Conservation (phyloP, 192 early-diverging fungal species). For the Anaeromyces robustus region DNA sequence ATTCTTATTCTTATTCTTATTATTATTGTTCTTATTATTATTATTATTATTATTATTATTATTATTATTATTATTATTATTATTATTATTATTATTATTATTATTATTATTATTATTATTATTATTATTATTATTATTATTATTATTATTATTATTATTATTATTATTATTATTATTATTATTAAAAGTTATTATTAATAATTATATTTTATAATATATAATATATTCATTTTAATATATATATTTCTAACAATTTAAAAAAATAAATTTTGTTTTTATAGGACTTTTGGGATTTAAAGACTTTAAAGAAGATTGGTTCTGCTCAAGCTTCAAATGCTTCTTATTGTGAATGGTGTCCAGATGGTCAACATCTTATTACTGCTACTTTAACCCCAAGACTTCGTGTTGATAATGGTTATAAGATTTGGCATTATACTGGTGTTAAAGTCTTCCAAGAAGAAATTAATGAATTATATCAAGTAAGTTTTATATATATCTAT, state of each 20-base stretch:
- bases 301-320: slow-evolving; percentile 63
- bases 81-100: neutral
- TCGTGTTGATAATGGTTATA: slow-evolving; percentile 94
- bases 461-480: slow-evolving; percentile 78
- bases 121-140: neutral
- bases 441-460: slow-evolving; percentile 57
- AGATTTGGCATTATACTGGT: slow-evolving; percentile 91
- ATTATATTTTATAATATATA: no score
- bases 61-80: neutral
- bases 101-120: neutral
- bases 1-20: neutral
- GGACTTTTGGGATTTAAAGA: slow-evolving; percentile 85
- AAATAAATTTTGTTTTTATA: no score
- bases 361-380: slow-evolving; percentile 84
- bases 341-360: slow-evolving; percentile 77
- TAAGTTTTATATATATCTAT: slow-evolving; percentile 10
- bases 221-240: no score
- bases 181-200: no score
- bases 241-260: no score
- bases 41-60: neutral
- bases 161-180: no score
- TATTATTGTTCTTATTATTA: neutral
- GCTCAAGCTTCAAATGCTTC: slow-evolving; percentile 73
- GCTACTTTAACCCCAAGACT: slow-evolving; percentile 82
- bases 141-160: neutral